phyloP scores from a whole-genome alignment of 73 alveolate genomes.

The Paraurostyla sp. region DNA sequence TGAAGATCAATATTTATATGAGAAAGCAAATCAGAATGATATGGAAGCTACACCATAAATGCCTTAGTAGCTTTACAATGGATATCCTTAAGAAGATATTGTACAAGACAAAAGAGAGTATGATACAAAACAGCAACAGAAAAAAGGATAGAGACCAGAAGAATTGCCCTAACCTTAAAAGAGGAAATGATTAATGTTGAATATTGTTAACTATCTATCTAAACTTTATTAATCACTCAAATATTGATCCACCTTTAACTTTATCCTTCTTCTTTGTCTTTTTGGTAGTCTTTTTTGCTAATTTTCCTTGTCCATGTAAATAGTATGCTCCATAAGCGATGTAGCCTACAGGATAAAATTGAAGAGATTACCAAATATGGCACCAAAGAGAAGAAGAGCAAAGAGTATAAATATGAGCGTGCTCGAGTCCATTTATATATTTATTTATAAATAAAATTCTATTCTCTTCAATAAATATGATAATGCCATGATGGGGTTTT shows the following conservation, averaged over 20 bases:
- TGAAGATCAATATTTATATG: background rate
- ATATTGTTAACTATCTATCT: background rate
- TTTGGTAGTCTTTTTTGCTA: background rate
- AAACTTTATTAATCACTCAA: background rate
- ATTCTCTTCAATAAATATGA: no score
- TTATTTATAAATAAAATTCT: background rate
- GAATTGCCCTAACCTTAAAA: no score
- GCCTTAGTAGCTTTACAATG: no score
- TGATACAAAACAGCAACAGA: background rate
- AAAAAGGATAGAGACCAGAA: no score
- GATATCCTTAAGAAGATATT: no score
- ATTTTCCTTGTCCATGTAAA: background rate
- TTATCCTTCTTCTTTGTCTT: constrained; percentile 28
- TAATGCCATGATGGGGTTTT: no score
- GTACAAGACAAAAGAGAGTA: background rate
- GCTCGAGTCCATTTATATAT: constrained; percentile 47
- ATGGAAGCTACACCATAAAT: no score
- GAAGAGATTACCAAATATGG: constrained; percentile 12
- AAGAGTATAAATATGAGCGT: constrained; percentile 11
- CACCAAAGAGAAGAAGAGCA: constrained; percentile 11
- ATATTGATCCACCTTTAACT: constrained; percentile 44
- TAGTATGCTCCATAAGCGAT: constrained; percentile 40
- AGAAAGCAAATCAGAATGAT: background rate
- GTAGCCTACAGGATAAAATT: background rate
- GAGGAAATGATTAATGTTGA: background rate